Percentiles rank a stretch among this genome's conserved stretches.
Evolutionary conservation across 495 filamentous ascomycete genomes (phyloP).

Genomic region (Rostrohypoxylon terebratum): DNA sequence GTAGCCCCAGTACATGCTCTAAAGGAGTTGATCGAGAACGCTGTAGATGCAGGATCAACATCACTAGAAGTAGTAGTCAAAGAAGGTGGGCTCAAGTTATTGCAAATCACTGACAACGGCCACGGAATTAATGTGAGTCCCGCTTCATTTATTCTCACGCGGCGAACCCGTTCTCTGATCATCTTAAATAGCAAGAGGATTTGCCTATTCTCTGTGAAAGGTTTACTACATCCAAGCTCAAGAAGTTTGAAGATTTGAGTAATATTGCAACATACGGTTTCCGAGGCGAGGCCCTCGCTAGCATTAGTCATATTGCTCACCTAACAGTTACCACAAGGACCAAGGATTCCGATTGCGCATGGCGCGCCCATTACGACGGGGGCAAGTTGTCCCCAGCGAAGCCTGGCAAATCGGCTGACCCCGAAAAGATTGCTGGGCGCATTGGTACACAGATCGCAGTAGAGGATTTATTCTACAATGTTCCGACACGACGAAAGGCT

Average conservation of each 20-base stretch:
- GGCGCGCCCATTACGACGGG: slow-evolving; percentile 85
- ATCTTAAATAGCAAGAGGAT: slow-evolving; percentile 77
- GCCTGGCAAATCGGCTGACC: slow-evolving; percentile 89
- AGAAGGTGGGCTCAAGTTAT: slow-evolving; percentile 94
- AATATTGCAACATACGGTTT: slow-evolving; percentile 97
- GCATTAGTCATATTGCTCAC: slow-evolving; percentile 98
- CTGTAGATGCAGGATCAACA: slow-evolving; percentile 95
- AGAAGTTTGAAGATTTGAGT: slow-evolving; percentile 92
- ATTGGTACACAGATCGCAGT: slow-evolving; percentile 97
- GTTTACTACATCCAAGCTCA: slow-evolving; percentile 96
- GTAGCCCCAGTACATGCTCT: slow-evolving; percentile 96
- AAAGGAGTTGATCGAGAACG: slow-evolving; percentile 98
- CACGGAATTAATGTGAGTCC: slow-evolving; percentile 90
- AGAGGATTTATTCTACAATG: slow-evolving; percentile 97
- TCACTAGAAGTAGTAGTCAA: slow-evolving; percentile 91
- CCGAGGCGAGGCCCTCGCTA: slow-evolving; percentile 94
- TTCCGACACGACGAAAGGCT: slow-evolving; percentile 86
- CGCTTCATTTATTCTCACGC: background rate
- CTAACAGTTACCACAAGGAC: slow-evolving; percentile 95
- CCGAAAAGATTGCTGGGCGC: slow-evolving; percentile 89
- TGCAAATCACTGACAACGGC: slow-evolving; percentile 98
- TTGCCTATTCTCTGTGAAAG: slow-evolving; percentile 93
- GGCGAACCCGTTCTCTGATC: slow-evolving; percentile 28
- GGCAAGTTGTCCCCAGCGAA: slow-evolving; percentile 88
- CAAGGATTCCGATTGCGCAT: slow-evolving; percentile 88